These are phyloP conservation scores for Stagonosporopsis cucurbitacearum DNA, from an alignment of 2,329 filamentous ascomycete genomes.

Conservation along the genomic window DNA sequence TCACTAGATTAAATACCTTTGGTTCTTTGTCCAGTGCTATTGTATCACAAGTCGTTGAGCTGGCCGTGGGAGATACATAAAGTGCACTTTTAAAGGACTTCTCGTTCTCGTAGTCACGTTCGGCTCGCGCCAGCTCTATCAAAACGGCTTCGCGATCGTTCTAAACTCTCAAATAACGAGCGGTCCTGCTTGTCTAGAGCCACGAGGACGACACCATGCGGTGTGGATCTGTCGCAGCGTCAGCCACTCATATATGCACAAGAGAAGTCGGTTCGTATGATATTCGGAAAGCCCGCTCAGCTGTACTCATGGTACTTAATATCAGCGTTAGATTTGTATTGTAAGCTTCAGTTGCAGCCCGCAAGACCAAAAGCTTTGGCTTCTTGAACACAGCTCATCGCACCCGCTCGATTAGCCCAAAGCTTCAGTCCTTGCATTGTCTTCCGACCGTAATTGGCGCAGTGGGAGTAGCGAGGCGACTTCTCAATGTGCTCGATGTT, in stretches of 20 bases:
- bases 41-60: neutral
- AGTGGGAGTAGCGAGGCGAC: constrained; percentile 21
- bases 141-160: constrained; percentile 25
- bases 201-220: neutral
- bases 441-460: constrained; percentile 21
- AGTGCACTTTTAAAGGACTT: neutral
- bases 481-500: constrained; percentile 22
- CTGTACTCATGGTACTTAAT: constrained; percentile 29
- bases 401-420: constrained; percentile 18
- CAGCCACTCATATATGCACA: neutral
- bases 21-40: neutral
- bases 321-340: constrained; percentile 30
- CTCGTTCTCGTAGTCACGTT: constrained; percentile 13
- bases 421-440: constrained; percentile 24
- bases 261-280: constrained; percentile 1
- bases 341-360: constrained; percentile 32
- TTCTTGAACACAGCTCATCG: constrained; percentile 33
- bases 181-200: constrained; percentile 24
- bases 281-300: constrained; percentile 25
- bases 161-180: constrained; percentile 21
- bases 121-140: constrained; percentile 23
- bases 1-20: neutral
- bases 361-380: constrained; percentile 24
- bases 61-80: neutral
- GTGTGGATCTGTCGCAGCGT: neutral